A percentile compares a stretch with the other conserved stretches of the same genome.
These are phyloP conservation scores for Alternaria sp. DNA, from an alignment of 2,329 filamentous ascomycete genomes.

Conservation along the genomic window DNA sequence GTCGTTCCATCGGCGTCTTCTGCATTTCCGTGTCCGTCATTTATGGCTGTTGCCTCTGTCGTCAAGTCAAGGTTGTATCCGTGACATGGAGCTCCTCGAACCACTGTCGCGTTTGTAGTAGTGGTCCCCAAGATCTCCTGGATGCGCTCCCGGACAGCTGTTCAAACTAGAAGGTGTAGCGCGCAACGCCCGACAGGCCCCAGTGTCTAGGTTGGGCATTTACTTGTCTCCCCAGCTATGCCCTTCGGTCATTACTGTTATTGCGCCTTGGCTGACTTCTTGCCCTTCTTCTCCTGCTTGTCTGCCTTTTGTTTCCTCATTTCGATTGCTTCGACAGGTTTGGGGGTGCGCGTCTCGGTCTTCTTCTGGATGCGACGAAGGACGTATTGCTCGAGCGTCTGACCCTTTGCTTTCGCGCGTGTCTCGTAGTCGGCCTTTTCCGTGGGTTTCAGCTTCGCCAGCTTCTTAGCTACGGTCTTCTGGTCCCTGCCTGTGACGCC, in stretches of 20 bases:
- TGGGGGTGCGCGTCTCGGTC: conserved; percentile 24
- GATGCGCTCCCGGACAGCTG: background rate
- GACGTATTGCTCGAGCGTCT: conserved; percentile 50
- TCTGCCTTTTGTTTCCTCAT: conserved; percentile 5
- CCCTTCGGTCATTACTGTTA: background rate
- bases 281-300: conserved; percentile 2
- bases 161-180: background rate
- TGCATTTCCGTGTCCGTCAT: background rate
- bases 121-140: background rate
- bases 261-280: conserved; percentile 13
- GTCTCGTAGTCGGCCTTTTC: conserved; percentile 45
- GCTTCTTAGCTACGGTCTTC: conserved; percentile 31
- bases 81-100: background rate
- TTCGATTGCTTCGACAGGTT: background rate
- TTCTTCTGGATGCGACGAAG: conserved; percentile 50
- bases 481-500: conserved; percentile 16
- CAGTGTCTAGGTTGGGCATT: too few species aligned
- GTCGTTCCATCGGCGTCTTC: background rate
- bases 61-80: background rate
- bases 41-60: background rate
- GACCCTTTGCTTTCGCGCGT: conserved; percentile 50
- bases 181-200: background rate
- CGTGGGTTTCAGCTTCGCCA: conserved; percentile 38
- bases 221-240: conserved; percentile 1
- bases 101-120: background rate